Conservation (phyloP, 345 rosid species). For the Acer campestre region DNA sequence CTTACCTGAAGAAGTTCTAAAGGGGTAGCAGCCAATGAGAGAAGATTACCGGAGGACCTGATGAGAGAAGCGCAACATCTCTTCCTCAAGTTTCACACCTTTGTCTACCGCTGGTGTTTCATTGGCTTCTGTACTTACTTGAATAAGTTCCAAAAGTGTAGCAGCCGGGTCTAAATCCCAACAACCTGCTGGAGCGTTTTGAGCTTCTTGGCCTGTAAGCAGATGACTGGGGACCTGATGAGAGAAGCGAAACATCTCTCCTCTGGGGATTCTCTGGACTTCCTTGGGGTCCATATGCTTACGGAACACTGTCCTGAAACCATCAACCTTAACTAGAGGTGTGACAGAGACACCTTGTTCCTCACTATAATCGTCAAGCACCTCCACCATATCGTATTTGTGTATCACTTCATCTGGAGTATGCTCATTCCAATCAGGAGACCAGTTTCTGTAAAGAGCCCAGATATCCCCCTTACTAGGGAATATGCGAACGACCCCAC, state of each 20-base stretch:
- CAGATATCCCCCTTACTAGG: constrained; percentile 87
- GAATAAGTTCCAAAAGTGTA: constrained; percentile 63
- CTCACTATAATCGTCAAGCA: constrained; percentile 67
- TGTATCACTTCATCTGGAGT: constrained; percentile 69
- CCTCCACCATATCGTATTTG: constrained; percentile 92
- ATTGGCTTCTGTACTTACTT: constrained; percentile 9
- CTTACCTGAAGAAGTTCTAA: too few species aligned
- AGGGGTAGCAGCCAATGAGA: too few species aligned
- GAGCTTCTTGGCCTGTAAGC: constrained; percentile 83
- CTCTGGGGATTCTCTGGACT: constrained; percentile 53
- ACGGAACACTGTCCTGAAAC: constrained; percentile 68
- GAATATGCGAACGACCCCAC: constrained; percentile 65
- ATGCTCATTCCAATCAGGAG: constrained; percentile 69
- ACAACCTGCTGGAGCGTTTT: constrained; percentile 60
- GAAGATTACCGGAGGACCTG: too few species aligned
- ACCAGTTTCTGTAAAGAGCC: constrained; percentile 93
- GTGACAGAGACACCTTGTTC: constrained; percentile 56
- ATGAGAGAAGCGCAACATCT: background rate
- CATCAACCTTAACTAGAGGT: constrained; percentile 73
- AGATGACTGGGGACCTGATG: constrained; percentile 82
- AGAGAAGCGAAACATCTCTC: constrained; percentile 91
- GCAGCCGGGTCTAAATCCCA: constrained; percentile 97
- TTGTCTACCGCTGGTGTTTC: constrained; percentile 17
- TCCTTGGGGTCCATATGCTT: constrained; percentile 45
- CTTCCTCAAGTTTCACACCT: constrained; percentile 18